phyloP scores from a whole-genome alignment of 371 early-diverging fungal genomes.

The Mucor mucedo region DNA sequence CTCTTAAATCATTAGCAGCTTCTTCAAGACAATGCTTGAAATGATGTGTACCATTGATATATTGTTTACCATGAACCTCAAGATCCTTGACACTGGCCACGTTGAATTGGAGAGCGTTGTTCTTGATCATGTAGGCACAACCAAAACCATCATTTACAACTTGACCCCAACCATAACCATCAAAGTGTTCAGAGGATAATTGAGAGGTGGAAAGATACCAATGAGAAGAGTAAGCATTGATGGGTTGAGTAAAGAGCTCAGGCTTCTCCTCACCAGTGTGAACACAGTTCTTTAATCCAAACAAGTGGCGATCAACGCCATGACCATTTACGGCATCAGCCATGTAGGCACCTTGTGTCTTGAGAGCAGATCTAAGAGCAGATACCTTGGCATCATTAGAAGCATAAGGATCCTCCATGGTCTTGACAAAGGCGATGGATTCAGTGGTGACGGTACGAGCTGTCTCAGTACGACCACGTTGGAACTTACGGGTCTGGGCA shows the following conservation, averaged over 20 bases:
- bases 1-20: slow-evolving; percentile 75
- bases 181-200: slow-evolving; percentile 87
- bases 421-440: slow-evolving; percentile 81
- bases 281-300: slow-evolving; percentile 67
- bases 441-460: slow-evolving; percentile 88
- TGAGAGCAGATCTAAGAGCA: slow-evolving; percentile 77
- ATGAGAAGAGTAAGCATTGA: slow-evolving; percentile 78
- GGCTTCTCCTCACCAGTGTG: slow-evolving; percentile 79
- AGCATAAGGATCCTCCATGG: slow-evolving; percentile 83
- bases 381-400: slow-evolving; percentile 62
- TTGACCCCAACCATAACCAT: slow-evolving; percentile 95
- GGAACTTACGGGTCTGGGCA: slow-evolving; percentile 89
- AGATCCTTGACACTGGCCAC: slow-evolving; percentile 70
- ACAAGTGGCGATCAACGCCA: slow-evolving; percentile 93
- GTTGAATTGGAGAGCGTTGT: slow-evolving; percentile 84
- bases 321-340: slow-evolving; percentile 78
- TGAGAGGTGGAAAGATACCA: slow-evolving; percentile 96
- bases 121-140: slow-evolving; percentile 93
- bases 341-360: slow-evolving; percentile 84
- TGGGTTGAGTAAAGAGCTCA: slow-evolving; percentile 82
- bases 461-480: slow-evolving; percentile 94
- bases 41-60: slow-evolving; percentile 49
- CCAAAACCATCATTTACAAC: slow-evolving; percentile 95
- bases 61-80: slow-evolving; percentile 50
- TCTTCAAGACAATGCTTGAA: slow-evolving; percentile 63